These are phyloP conservation scores for Cyberlindnera mycetangii DNA, from an alignment of 805 yeast species.

Conservation along the genomic window DNA sequence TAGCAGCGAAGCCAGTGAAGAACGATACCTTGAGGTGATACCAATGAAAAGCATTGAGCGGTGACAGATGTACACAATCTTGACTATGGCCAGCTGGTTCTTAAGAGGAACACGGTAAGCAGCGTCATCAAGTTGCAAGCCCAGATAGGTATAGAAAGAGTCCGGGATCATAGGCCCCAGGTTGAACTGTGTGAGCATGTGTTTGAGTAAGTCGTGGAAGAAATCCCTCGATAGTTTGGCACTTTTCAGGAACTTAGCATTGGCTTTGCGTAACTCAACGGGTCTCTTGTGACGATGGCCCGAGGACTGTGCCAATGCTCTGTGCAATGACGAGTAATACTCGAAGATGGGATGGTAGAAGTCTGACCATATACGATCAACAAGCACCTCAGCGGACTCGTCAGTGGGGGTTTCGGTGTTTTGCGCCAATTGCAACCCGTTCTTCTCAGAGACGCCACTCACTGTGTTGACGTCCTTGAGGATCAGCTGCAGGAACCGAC, in stretches of 20 bases:
- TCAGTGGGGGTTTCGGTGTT: neutral
- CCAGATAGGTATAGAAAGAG: constrained; percentile 16
- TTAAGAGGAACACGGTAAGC: constrained; percentile 13
- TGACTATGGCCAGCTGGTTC: constrained; percentile 17
- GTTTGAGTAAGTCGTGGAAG: constrained; percentile 41
- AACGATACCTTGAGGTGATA: constrained; percentile 54
- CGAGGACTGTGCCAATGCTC: constrained; percentile 2
- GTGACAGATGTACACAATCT: constrained; percentile 43
- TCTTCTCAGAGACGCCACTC: constrained; percentile 5
- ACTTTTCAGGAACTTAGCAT: constrained; percentile 49
- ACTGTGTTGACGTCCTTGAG: constrained; percentile 32
- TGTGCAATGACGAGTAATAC: constrained; percentile 33
- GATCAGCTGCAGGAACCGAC: constrained; percentile 44
- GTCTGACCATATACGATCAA: constrained; percentile 57
- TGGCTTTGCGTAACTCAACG: constrained; percentile 57
- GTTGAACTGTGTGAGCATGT: constrained; percentile 38
- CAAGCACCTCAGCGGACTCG: constrained; percentile 30
- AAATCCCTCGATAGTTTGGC: constrained; percentile 45
- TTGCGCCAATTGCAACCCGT: constrained; percentile 14
- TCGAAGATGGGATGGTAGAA: constrained; percentile 65
- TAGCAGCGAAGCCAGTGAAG: constrained; percentile 32
- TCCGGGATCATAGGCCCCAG: constrained; percentile 28
- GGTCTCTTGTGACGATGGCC: constrained; percentile 21
- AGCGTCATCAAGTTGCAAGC: constrained; percentile 4
- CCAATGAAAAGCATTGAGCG: constrained; percentile 53